Conservation (phyloP, 2,329 filamentous ascomycete species). For the Neopestalotiopsis rosae region DNA sequence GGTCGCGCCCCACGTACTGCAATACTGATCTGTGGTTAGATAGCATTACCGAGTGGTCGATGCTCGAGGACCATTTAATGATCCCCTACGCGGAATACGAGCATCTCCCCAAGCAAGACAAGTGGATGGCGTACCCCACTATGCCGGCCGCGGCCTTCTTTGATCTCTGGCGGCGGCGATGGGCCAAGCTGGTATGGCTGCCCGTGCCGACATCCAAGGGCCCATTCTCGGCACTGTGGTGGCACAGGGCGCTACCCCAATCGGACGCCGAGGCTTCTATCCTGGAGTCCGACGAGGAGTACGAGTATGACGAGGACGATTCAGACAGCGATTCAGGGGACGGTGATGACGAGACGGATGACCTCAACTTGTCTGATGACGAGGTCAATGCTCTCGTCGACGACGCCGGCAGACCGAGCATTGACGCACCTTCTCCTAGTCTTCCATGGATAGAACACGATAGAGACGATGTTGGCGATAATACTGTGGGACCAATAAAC, state of each 20-base stretch:
- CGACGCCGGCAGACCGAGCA: background rate
- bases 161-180: constrained; percentile 4
- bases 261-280: background rate
- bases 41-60: constrained; percentile 7
- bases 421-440: background rate
- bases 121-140: background rate
- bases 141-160: constrained; percentile 3
- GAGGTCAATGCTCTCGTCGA: background rate
- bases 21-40: background rate
- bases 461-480: background rate
- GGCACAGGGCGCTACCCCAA: constrained; percentile 6
- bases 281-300: background rate
- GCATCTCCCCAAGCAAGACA: constrained; percentile 1
- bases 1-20: background rate
- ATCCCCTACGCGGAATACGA: background rate
- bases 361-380: background rate
- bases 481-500: background rate
- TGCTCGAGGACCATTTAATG: background rate
- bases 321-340: background rate
- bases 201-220: background rate
- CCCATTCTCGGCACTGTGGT: constrained; percentile 1
- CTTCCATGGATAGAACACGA: background rate
- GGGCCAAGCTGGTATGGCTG: constrained; percentile 4
- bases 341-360: background rate
- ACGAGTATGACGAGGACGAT: constrained; percentile 2